Evolutionary conservation across 2,329 filamentous ascomycete genomes (phyloP).

Genomic region (Thielaviopsis punctulata): DNA sequence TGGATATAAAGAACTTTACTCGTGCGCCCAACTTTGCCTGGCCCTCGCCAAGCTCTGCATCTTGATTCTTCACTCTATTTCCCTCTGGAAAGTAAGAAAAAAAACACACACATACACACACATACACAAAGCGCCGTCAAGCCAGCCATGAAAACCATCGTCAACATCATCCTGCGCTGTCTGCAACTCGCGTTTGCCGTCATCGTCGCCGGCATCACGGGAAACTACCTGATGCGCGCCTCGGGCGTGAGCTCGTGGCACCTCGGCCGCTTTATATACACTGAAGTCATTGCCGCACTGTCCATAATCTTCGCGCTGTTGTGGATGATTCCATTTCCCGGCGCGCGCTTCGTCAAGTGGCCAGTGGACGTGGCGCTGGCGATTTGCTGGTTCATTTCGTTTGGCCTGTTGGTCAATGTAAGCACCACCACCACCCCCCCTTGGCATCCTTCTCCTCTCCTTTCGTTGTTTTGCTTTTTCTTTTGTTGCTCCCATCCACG

Average conservation of each 20-base stretch:
- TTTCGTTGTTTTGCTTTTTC: background rate
- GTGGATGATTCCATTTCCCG: constrained; percentile 54
- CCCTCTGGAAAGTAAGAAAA: too few species aligned
- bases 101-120: too few species aligned
- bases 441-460: background rate
- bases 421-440: too few species aligned
- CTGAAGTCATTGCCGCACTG: constrained; percentile 51
- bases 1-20: too few species aligned
- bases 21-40: too few species aligned
- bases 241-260: constrained; percentile 31
- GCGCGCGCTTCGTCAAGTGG: constrained; percentile 48
- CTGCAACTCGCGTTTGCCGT: constrained; percentile 50
- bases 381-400: constrained; percentile 51
- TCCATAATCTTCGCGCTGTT: constrained; percentile 52
- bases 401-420: constrained; percentile 47
- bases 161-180: constrained; percentile 23
- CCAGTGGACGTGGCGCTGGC: constrained; percentile 53
- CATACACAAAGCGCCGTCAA: too few species aligned
- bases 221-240: constrained; percentile 41
- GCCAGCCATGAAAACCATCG: constrained; percentile 23
- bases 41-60: too few species aligned
- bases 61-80: too few species aligned
- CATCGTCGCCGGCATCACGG: constrained; percentile 54
- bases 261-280: constrained; percentile 53
- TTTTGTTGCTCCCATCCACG: background rate